Evolutionary conservation across 495 filamentous ascomycete species (phyloP).

Genomic region (Aspergillus carlsbadensis): DNA sequence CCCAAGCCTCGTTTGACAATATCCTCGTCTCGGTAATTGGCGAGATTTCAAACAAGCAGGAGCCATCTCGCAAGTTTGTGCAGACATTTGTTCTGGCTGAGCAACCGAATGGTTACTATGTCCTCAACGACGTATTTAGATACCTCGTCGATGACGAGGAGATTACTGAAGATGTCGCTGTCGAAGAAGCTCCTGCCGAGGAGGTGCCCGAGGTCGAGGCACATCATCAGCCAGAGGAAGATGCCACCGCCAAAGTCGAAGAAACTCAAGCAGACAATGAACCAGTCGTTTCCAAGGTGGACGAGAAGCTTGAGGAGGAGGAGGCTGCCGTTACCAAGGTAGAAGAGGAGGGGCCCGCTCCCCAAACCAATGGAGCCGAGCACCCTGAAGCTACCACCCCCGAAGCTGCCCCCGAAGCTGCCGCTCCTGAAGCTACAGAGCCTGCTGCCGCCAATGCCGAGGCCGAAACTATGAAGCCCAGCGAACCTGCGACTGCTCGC

Average conservation of each 20-base stretch:
- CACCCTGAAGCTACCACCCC: slow-evolving; percentile 22
- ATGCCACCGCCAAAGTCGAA: slow-evolving; percentile 23
- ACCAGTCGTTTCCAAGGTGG: slow-evolving; percentile 50
- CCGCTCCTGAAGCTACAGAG: slow-evolving; percentile 19
- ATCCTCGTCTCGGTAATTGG: slow-evolving; percentile 98
- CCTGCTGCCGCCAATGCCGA: background rate
- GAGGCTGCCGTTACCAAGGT: slow-evolving; percentile 32
- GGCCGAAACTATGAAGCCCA: slow-evolving; percentile 44
- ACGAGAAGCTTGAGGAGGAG: slow-evolving; percentile 55
- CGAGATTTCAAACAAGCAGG: slow-evolving; percentile 90
- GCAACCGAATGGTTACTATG: slow-evolving; percentile 96
- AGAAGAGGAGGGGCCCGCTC: slow-evolving; percentile 30
- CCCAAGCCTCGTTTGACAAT: slow-evolving; percentile 84
- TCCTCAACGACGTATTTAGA: slow-evolving; percentile 95
- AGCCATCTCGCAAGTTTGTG: slow-evolving; percentile 88
- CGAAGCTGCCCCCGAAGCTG: too few species aligned
- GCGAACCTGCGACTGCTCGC: slow-evolving; percentile 53
- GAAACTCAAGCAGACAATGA: slow-evolving; percentile 36
- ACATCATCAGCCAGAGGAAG: slow-evolving; percentile 17
- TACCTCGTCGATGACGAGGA: slow-evolving; percentile 83
- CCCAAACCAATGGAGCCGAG: slow-evolving; percentile 45
- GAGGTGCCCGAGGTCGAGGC: slow-evolving; percentile 23
- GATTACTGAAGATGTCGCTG: slow-evolving; percentile 51
- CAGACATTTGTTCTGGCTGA: slow-evolving; percentile 98
- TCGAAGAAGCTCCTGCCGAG: slow-evolving; percentile 28